Percentiles rank a stretch among this genome's conserved stretches.
phyloP scores from a whole-genome alignment of 1,284 basidiomycete species.

The Microbotryum violaceum region DNA sequence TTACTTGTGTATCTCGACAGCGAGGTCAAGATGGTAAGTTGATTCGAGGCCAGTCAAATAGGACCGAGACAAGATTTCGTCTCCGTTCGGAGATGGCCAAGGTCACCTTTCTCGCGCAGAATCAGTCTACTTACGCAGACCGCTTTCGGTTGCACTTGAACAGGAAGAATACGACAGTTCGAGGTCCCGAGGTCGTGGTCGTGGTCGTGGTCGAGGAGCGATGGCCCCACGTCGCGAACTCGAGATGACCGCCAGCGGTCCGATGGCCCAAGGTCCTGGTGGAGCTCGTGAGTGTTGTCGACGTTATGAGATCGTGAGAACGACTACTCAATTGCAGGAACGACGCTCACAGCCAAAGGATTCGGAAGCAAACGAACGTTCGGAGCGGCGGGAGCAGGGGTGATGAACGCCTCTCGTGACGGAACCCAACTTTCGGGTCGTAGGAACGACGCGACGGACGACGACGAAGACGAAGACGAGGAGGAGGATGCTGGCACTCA shows the following conservation, averaged over 20 bases:
- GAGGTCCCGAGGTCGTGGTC: slow-evolving; percentile 13
- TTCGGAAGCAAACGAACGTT: slow-evolving; percentile 12
- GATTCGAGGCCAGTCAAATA: too few relatives aligned
- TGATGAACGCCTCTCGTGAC: slow-evolving; percentile 29
- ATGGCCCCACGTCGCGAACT: slow-evolving; percentile 18
- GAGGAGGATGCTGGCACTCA: slow-evolving; percentile 6
- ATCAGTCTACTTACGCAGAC: too few relatives aligned
- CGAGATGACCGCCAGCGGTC: slow-evolving; percentile 30
- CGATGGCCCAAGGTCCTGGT: slow-evolving; percentile 32
- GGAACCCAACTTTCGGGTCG: slow-evolving; percentile 8
- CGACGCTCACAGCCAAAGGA: slow-evolving; percentile 7
- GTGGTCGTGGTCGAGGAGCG: slow-evolving; percentile 9
- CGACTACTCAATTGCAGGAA: background rate
- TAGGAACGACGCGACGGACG: slow-evolving; percentile 15
- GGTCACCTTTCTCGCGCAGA: too few relatives aligned
- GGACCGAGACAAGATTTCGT: too few relatives aligned
- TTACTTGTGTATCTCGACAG: background rate
- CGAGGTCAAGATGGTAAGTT: slow-evolving; percentile 27
- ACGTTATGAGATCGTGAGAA: background rate
- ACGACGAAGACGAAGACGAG: slow-evolving; percentile 26
- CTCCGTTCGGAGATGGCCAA: too few relatives aligned
- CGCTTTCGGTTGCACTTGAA: too few relatives aligned
- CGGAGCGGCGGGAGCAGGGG: slow-evolving; percentile 19
- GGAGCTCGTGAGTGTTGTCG: slow-evolving; percentile 24
- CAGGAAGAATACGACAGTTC: slow-evolving; percentile 19